Evolutionary conservation across 1,284 basidiomycete genomes (phyloP).

Genomic region (Pascua sp.): DNA sequence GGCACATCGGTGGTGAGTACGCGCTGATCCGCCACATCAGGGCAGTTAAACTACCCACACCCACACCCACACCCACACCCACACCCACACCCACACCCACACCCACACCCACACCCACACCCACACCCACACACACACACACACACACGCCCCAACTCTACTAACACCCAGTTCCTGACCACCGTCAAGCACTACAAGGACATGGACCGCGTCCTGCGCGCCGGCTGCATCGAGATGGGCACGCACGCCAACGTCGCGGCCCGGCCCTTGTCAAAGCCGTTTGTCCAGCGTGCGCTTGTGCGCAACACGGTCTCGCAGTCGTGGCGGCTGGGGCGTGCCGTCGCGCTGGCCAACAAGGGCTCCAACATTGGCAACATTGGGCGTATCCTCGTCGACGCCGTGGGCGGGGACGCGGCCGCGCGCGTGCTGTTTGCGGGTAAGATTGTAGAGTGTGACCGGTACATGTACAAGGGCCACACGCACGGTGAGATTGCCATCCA

Average conservation of each 20-base stretch:
- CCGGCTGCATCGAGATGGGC: slow-evolving; percentile 37
- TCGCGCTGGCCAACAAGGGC: slow-evolving; percentile 52
- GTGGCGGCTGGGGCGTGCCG: slow-evolving; percentile 57
- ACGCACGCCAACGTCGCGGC: slow-evolving; percentile 27
- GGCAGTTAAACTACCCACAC: too few species aligned
- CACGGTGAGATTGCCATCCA: slow-evolving; percentile 56
- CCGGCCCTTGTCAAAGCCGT: slow-evolving; percentile 19
- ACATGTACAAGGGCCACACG: slow-evolving; percentile 55
- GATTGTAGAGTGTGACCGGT: slow-evolving; percentile 55
- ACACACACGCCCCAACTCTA: too few species aligned
- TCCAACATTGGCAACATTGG: slow-evolving; percentile 34
- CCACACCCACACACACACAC: too few species aligned
- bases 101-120: too few species aligned
- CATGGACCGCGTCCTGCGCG: slow-evolving; percentile 25
- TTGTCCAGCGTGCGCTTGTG: slow-evolving; percentile 31
- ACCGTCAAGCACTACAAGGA: slow-evolving; percentile 26
- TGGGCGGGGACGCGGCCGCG: slow-evolving; percentile 56
- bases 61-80: too few species aligned
- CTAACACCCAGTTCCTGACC: slow-evolving; percentile 23
- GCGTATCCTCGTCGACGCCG: slow-evolving; percentile 51
- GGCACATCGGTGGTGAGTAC: slow-evolving; percentile 6
- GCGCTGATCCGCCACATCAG: too few species aligned
- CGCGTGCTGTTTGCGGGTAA: slow-evolving; percentile 58
- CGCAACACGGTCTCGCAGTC: slow-evolving; percentile 56
- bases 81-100: too few species aligned